These are phyloP conservation scores for Russula dissimulans DNA, from an alignment of 768 basidiomycete genomes.

Conservation along the genomic window DNA sequence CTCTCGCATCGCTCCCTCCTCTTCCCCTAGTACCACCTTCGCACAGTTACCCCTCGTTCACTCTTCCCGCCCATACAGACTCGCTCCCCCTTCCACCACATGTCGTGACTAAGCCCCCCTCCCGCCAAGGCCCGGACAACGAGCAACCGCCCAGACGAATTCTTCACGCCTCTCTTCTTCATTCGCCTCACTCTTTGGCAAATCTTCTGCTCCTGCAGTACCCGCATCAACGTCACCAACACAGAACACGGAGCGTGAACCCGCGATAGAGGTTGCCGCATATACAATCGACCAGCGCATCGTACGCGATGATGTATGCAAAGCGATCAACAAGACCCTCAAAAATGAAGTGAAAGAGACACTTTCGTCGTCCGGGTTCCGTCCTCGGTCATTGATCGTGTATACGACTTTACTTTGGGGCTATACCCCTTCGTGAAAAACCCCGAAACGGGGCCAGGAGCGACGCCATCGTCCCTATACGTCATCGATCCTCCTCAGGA, in stretches of 20 bases:
- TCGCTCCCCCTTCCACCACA: conserved; percentile 29
- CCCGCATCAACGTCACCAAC: conserved; percentile 13
- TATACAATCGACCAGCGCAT: conserved; percentile 49
- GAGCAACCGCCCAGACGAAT: conserved; percentile 14
- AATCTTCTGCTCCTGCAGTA: conserved; percentile 9
- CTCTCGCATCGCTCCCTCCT: conserved; percentile 43
- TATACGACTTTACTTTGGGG: conserved; percentile 43
- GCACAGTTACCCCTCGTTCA: conserved; percentile 40
- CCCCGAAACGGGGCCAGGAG: conserved; percentile 1
- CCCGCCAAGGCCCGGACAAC: conserved; percentile 25
- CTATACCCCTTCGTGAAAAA: conserved; percentile 50
- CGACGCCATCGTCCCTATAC: conserved; percentile 22
- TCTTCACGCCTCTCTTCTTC: conserved; percentile 22
- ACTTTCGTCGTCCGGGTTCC: conserved; percentile 34
- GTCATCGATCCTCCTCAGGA: conserved; percentile 38
- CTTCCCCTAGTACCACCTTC: conserved; percentile 32
- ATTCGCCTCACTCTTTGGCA: conserved; percentile 21
- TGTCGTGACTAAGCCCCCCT: conserved; percentile 21
- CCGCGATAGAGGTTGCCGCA: conserved; percentile 46
- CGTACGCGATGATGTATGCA: conserved; percentile 43
- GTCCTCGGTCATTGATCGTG: conserved; percentile 52
- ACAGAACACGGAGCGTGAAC: conserved; percentile 25
- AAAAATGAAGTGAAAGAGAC: conserved; percentile 46
- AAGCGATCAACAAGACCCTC: conserved; percentile 43
- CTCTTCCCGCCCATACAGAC: conserved; percentile 33